Evolutionary conservation across 768 basidiomycete genomes (phyloP).

Genomic region (Mycena filopes): DNA sequence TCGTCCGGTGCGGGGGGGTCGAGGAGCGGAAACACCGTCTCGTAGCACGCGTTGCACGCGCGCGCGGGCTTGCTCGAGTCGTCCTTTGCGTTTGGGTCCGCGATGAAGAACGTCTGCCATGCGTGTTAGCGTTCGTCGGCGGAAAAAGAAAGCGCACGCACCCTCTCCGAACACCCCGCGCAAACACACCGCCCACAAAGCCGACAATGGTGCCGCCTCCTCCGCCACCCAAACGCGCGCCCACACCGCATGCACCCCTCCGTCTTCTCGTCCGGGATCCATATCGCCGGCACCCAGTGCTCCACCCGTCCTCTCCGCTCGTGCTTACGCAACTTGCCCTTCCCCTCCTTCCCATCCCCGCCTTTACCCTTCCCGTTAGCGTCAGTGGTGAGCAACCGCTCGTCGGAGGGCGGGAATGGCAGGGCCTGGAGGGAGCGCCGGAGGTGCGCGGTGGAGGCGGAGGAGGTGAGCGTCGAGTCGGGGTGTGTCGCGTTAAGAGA

Average conservation of each 20-base stretch:
- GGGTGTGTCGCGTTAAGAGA: conserved; percentile 78
- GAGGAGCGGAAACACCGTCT: conserved; percentile 82
- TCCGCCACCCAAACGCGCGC: conserved; percentile 77
- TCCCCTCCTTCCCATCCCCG: conserved; percentile 35
- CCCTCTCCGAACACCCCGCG: conserved; percentile 82
- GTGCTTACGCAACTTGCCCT: conserved; percentile 35
- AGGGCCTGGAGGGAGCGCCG: conserved; percentile 79
- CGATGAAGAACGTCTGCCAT: conserved; percentile 84
- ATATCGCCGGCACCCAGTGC: conserved; percentile 90
- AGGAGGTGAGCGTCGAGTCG: conserved; percentile 85
- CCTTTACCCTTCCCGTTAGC: conserved; percentile 1
- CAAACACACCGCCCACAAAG: conserved; percentile 90
- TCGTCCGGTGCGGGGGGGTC: conserved; percentile 25
- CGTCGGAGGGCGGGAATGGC: conserved; percentile 70
- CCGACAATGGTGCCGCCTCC: conserved; percentile 87
- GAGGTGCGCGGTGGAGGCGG: conserved; percentile 78
- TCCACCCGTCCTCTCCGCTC: conserved; percentile 68
- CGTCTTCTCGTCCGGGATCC: conserved; percentile 92
- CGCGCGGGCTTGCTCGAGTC: conserved; percentile 68
- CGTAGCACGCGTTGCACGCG: conserved; percentile 88
- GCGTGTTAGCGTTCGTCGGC: background rate
- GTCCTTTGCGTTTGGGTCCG: conserved; percentile 62
- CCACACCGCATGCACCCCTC: conserved; percentile 88
- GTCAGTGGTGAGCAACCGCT: conserved; percentile 40
- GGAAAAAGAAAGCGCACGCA: conserved; percentile 44